Percentiles rank a stretch among this genome's conserved stretches.
Conservation (phyloP, 768 basidiomycete species). For the Galerina marginata region DNA sequence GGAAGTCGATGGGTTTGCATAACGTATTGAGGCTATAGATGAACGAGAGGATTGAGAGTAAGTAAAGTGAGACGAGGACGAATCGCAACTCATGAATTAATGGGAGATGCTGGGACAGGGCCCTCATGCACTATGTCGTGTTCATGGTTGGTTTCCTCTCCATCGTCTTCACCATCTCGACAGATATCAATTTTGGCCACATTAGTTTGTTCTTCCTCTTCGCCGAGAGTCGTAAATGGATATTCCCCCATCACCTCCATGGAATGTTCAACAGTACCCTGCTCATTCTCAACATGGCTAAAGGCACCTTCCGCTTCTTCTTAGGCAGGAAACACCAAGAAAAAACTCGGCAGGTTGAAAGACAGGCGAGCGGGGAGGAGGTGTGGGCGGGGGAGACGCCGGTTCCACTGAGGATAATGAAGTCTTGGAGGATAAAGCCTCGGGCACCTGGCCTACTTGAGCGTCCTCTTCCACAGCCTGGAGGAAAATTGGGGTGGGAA, state of each 20-base stretch:
- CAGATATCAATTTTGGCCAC: not conserved
- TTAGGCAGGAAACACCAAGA: not conserved
- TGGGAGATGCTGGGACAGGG: slow-evolving; percentile 13
- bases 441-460: not conserved
- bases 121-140: slow-evolving; percentile 14
- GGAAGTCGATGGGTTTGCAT: slow-evolving; percentile 25
- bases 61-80: slow-evolving; percentile 17
- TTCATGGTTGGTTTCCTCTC: slow-evolving; percentile 13
- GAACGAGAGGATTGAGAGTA: slow-evolving; percentile 19
- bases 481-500: slow-evolving; percentile 9
- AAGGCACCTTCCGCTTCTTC: not conserved
- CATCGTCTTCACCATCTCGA: slow-evolving; percentile 3
- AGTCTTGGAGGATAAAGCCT: not conserved
- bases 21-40: slow-evolving; percentile 30
- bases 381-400: slow-evolving; percentile 25
- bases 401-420: slow-evolving; percentile 14
- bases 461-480: not conserved
- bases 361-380: slow-evolving; percentile 18
- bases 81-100: slow-evolving; percentile 11
- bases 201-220: not conserved
- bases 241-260: not conserved
- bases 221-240: too few species aligned
- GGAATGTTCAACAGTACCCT: not conserved
- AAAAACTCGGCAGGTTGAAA: slow-evolving; percentile 12
- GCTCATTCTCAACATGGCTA: not conserved